A percentile compares a stretch with the other conserved stretches of the same genome.
Conservation (phyloP, 1,139 yeast genomes). For the Kluyveromyces sp. region DNA sequence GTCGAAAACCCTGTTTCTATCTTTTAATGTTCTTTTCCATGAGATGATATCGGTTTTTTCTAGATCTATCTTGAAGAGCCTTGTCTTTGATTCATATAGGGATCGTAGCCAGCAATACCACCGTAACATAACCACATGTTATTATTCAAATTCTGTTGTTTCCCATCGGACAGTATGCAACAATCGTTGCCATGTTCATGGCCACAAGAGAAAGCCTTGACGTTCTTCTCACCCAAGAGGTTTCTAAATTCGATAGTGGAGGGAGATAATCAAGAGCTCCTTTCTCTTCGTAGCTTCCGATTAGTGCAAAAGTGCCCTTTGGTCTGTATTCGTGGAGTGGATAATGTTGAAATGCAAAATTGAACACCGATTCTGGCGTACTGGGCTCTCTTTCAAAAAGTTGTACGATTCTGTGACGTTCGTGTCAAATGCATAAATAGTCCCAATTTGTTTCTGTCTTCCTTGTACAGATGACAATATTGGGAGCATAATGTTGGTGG, state of each 20-base stretch:
- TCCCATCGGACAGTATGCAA: conserved; percentile 31
- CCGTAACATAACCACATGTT: conserved; percentile 49
- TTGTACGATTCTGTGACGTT: conserved; percentile 5
- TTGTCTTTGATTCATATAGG: conserved; percentile 40
- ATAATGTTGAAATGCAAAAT: conserved; percentile 39
- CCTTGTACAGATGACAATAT: neutral
- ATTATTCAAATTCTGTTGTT: conserved; percentile 3
- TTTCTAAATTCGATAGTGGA: conserved; percentile 11
- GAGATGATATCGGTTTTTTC: conserved; percentile 35
- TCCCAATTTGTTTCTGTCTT: conserved; percentile 1
- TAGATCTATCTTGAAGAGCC: conserved; percentile 40
- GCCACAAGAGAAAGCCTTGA: conserved; percentile 42
- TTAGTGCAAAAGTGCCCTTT: conserved; percentile 38
- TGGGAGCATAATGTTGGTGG: conserved; percentile 1
- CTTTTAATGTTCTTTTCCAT: conserved; percentile 46
- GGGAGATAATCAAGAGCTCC: conserved; percentile 36
- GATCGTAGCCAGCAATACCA: conserved; percentile 36
- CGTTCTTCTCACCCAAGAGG: conserved; percentile 14
- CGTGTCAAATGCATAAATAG: conserved; percentile 12
- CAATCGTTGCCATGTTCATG: conserved; percentile 53
- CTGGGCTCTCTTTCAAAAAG: conserved; percentile 3
- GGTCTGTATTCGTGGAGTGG: conserved; percentile 50
- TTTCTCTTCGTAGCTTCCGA: conserved; percentile 44
- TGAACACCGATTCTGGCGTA: conserved; percentile 14
- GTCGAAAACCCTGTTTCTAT: conserved; percentile 25